These are phyloP conservation scores for Lachancea lanzarotensis DNA, from an alignment of 805 yeast species.

Conservation along the genomic window DNA sequence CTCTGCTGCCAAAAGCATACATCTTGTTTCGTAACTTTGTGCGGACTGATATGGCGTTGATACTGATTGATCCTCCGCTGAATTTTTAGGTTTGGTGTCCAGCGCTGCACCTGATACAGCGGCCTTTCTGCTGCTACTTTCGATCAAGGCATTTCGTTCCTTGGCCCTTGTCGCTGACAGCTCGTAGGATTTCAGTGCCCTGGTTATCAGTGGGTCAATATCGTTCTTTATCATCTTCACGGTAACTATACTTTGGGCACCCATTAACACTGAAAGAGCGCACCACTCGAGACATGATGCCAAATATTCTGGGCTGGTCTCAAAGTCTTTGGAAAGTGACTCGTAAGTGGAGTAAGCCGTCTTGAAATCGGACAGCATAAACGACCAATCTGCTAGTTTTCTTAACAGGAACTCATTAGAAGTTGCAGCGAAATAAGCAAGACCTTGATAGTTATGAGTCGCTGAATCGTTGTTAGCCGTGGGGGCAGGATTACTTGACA, in stretches of 20 bases:
- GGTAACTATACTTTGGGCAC: slow-evolving; percentile 37
- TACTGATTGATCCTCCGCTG: background rate
- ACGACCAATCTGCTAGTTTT: slow-evolving; percentile 85
- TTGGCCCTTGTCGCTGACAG: slow-evolving; percentile 37
- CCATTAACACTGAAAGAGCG: slow-evolving; percentile 64
- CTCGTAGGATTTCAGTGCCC: slow-evolving; percentile 31
- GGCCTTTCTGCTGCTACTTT: background rate
- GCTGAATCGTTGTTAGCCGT: slow-evolving; percentile 18
- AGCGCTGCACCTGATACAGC: no score
- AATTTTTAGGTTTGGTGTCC: background rate
- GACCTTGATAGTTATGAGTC: slow-evolving; percentile 42
- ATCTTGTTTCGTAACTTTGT: slow-evolving; percentile 57
- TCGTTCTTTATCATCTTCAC: slow-evolving; percentile 39
- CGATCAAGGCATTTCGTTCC: slow-evolving; percentile 3
- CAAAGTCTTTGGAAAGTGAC: slow-evolving; percentile 66
- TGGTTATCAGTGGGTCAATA: slow-evolving; percentile 36
- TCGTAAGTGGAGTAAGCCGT: slow-evolving; percentile 82
- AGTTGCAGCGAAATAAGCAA: slow-evolving; percentile 53
- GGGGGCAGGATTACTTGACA: slow-evolving; percentile 22
- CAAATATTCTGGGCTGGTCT: slow-evolving; percentile 39
- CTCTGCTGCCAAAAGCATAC: slow-evolving; percentile 63
- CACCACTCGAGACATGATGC: slow-evolving; percentile 90
- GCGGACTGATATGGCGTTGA: slow-evolving; percentile 7
- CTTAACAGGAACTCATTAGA: slow-evolving; percentile 70
- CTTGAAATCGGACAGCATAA: slow-evolving; percentile 84